Percentiles rank a stretch among this genome's conserved stretches.
Conservation (phyloP, 1,284 basidiomycete genomes). For the Cryptococcus jaspeensis region DNA sequence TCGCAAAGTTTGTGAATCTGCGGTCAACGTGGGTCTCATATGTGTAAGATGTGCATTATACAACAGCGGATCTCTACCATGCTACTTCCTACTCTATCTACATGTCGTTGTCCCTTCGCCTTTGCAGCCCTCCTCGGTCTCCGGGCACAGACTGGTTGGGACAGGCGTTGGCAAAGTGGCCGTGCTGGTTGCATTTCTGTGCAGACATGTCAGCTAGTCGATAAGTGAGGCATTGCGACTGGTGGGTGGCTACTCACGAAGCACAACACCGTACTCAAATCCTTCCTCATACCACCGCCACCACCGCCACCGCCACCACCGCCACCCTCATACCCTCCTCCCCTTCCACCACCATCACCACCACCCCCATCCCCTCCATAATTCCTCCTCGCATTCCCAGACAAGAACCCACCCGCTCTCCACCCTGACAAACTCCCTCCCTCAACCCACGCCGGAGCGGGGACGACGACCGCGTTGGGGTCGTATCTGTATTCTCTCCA, state of each 20-base stretch:
- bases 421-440: constrained; percentile 42
- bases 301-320: constrained; percentile 41
- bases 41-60: neutral
- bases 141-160: constrained; percentile 59
- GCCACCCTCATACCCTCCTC: constrained; percentile 22
- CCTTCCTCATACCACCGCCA: constrained; percentile 40
- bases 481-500: constrained; percentile 78
- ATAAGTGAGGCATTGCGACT: neutral
- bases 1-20: no score
- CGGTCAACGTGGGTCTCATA: no score
- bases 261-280: constrained; percentile 78
- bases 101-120: constrained; percentile 1
- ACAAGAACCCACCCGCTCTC: constrained; percentile 42
- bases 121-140: constrained; percentile 45
- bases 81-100: neutral
- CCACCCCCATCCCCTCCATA: constrained; percentile 46
- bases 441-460: constrained; percentile 44
- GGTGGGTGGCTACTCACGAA: constrained; percentile 75
- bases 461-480: constrained; percentile 53
- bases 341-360: constrained; percentile 15
- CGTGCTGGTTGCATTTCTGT: constrained; percentile 60
- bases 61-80: neutral
- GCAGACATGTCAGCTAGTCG: neutral
- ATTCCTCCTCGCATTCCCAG: constrained; percentile 34
- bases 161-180: constrained; percentile 94